Conservation (phyloP, 257 asterid genomes). For the Solanum arcanum region DNA sequence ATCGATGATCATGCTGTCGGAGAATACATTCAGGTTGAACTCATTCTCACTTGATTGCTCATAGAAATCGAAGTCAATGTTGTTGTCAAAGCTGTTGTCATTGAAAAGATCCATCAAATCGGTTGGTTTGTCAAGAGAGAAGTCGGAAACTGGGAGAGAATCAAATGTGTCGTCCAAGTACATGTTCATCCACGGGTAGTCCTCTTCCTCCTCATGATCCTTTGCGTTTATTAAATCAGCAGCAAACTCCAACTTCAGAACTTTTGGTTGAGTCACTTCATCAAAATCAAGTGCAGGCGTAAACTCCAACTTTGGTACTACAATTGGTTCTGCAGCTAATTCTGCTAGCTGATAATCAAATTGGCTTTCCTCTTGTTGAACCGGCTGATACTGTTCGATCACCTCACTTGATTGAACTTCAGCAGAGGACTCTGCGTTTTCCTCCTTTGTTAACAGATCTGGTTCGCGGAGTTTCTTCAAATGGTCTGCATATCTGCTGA, state of each 20-base stretch:
- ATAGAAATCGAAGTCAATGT: constrained; percentile 45
- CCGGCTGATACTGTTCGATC: background rate
- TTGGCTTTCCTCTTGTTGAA: constrained; percentile 12
- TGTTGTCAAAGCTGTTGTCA: constrained; percentile 42
- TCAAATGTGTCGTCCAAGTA: constrained; percentile 39
- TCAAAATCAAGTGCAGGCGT: background rate
- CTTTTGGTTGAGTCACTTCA: background rate
- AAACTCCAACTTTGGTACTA: background rate
- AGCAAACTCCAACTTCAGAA: constrained; percentile 9
- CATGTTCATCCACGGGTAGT: constrained; percentile 55
- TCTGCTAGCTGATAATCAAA: background rate
- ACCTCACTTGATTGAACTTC: constrained; percentile 3
- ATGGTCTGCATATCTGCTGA: constrained; percentile 46
- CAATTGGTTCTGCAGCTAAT: background rate
- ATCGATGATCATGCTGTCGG: constrained; percentile 7
- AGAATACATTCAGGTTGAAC: constrained; percentile 15
- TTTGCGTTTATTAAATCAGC: constrained; percentile 7
- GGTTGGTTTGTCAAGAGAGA: constrained; percentile 29
- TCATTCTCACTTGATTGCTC: constrained; percentile 15
- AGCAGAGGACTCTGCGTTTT: background rate
- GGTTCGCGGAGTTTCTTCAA: constrained; percentile 15
- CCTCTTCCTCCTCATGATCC: constrained; percentile 32
- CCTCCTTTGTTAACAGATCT: background rate
- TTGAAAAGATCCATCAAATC: constrained; percentile 38
- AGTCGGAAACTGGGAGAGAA: constrained; percentile 28